Conservation (phyloP, 148 eudicot genomes). For the Rhododendron henanense region DNA sequence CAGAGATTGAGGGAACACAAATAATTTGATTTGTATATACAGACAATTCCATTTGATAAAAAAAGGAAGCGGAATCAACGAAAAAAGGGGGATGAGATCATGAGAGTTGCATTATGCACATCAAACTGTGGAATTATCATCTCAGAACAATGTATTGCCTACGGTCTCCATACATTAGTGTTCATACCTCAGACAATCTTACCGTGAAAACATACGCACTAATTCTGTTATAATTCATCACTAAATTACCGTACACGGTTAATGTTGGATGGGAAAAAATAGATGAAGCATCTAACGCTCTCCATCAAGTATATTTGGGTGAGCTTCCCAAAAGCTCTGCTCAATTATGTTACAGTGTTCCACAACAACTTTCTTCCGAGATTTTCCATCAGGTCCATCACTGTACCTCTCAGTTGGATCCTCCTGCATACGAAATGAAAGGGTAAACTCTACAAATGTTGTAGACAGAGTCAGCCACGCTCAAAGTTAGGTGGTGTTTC, state of each 20-base stretch:
- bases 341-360: conserved; percentile 65
- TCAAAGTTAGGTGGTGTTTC: background rate
- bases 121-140: background rate
- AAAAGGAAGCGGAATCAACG: background rate
- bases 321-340: conserved; percentile 52
- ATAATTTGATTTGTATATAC: background rate
- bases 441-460: background rate
- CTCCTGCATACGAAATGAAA: conserved; percentile 26
- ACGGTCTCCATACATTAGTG: background rate
- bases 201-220: background rate
- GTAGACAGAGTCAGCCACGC: background rate
- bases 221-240: background rate
- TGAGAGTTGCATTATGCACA: background rate
- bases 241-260: background rate
- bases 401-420: background rate
- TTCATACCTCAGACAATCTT: background rate
- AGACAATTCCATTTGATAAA: background rate
- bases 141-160: background rate
- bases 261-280: background rate
- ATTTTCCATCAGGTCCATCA: conserved; percentile 10
- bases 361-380: conserved; percentile 34
- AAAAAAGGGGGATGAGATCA: background rate
- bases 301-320: conserved; percentile 48
- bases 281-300: background rate
- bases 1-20: background rate